Percentiles rank a stretch among this genome's conserved stretches.
These are phyloP conservation scores for Botrytis sinoallii DNA, from an alignment of 2,329 filamentous ascomycete genomes.

Conservation along the genomic window DNA sequence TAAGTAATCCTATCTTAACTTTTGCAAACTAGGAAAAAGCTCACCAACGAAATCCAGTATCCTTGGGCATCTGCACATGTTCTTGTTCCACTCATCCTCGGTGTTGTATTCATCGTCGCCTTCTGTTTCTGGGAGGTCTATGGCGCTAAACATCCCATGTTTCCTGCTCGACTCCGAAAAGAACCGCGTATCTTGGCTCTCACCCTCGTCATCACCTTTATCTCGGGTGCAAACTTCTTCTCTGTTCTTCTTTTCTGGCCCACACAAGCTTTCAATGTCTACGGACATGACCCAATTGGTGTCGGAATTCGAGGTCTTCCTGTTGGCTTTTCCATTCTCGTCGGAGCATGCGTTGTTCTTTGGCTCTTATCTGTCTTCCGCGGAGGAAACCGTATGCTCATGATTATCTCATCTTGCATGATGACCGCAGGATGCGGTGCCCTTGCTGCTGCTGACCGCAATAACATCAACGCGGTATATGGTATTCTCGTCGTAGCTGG, in stretches of 20 bases:
- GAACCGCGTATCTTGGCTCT: conserved; percentile 50
- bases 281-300: conserved; percentile 61
- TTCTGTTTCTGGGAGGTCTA: conserved; percentile 55
- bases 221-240: conserved; percentile 53
- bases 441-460: conserved; percentile 47
- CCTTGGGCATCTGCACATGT: conserved; percentile 55
- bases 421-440: conserved; percentile 62
- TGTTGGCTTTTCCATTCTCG: conserved; percentile 60
- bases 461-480: conserved; percentile 56
- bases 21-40: not conserved
- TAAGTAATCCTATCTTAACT: conserved; percentile 9
- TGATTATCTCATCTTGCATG: conserved; percentile 56
- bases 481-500: conserved; percentile 57
- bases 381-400: conserved; percentile 56
- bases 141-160: conserved; percentile 46
- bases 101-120: conserved; percentile 44
- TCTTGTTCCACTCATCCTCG: conserved; percentile 52
- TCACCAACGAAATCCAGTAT: conserved; percentile 55
- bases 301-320: conserved; percentile 63
- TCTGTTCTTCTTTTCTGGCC: conserved; percentile 53
- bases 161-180: conserved; percentile 51
- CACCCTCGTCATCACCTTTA: conserved; percentile 56
- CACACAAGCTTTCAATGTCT: conserved; percentile 62
- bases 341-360: conserved; percentile 57
- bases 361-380: conserved; percentile 56